These are phyloP conservation scores for Wickerhamomyces bisporus DNA, from an alignment of 805 yeast genomes.

Conservation along the genomic window DNA sequence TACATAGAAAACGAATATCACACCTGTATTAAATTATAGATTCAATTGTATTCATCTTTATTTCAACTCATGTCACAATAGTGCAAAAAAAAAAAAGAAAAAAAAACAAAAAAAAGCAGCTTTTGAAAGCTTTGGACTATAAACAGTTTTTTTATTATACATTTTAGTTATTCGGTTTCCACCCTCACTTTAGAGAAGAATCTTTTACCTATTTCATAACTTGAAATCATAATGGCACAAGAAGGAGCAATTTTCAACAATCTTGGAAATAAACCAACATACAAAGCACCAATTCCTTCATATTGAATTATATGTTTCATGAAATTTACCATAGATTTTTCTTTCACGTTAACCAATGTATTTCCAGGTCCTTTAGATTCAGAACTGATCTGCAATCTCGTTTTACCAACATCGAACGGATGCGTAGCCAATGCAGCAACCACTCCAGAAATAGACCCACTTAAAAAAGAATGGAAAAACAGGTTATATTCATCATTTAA, in stretches of 20 bases:
- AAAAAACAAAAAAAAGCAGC: neutral
- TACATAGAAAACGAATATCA: neutral
- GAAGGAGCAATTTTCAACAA: conserved; percentile 91
- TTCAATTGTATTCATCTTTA: neutral
- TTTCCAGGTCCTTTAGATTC: conserved; percentile 7
- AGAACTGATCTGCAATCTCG: conserved; percentile 70
- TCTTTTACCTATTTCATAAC: conserved; percentile 84
- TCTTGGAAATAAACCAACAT: conserved; percentile 82
- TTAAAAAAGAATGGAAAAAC: conserved; percentile 60
- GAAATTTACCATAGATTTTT: conserved; percentile 61
- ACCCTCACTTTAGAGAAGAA: conserved; percentile 28
- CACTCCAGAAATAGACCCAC: conserved; percentile 82
- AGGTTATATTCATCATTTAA: conserved; percentile 30
- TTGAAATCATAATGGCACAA: conserved; percentile 97
- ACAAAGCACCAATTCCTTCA: conserved; percentile 84
- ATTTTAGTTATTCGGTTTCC: neutral
- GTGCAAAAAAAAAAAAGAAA: too few species aligned
- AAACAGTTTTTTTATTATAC: too few species aligned
- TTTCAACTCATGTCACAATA: neutral
- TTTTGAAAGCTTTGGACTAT: neutral
- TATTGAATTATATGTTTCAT: conserved; percentile 54
- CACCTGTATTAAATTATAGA: neutral
- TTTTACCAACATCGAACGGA: conserved; percentile 97
- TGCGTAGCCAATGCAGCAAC: conserved; percentile 85
- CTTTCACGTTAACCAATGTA: conserved; percentile 12